Base-by-base conservation (phyloP, 441 rosid species). In the Arabidopsis hybrid region DNA sequence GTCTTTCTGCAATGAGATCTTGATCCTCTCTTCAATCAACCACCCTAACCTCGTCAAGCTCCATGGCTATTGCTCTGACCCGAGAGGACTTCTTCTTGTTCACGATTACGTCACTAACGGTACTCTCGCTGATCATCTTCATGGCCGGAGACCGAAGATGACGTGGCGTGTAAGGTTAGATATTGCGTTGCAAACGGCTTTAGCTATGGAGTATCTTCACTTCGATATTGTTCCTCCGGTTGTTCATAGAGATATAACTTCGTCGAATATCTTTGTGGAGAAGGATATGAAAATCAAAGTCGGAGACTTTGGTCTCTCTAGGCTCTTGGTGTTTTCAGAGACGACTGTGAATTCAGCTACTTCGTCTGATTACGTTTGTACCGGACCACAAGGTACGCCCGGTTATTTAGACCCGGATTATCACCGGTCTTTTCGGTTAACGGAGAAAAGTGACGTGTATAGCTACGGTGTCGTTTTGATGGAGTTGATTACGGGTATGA, bases 351-450 rank as follows among this genome's bases (percentile, higher is more conserved):
- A 73, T 46, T 60, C 90, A 42, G 79, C 83, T 39, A 74, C 93
- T 18, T 78, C 88, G 8, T 77, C 87, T 9, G 92, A 85, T 62
- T 89, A 59, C 51, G 96, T 93, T 0, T 91, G 95, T 81, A 91
- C 98, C 11, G 98, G 96, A 13, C 98, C 98, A 0, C 98, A 93
- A 60, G 97, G 97, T 0, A 91, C 98, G 0, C 98, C 97, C 1
- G 98, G 97, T 14, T 93, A 93, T 47, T 69, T 91, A 18, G 97
- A 91, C 51, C 98, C 98, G 73, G 97, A 93, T 69, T 90, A 93
- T 60, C 93, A 93, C 81, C 87, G 89, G 39, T 93, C 96, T 14
- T 93, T 93, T 67, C 82, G 93, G 81, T 63, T 93, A 76, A 93
- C 98, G 0, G 98, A 93, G 36, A 93, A 90, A 83, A 90, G 96